Evolutionary conservation across 2,329 filamentous ascomycete genomes (phyloP), one percentile per base, ranked within the genome.

Genomic region (Fusarium mangiferae): DNA sequence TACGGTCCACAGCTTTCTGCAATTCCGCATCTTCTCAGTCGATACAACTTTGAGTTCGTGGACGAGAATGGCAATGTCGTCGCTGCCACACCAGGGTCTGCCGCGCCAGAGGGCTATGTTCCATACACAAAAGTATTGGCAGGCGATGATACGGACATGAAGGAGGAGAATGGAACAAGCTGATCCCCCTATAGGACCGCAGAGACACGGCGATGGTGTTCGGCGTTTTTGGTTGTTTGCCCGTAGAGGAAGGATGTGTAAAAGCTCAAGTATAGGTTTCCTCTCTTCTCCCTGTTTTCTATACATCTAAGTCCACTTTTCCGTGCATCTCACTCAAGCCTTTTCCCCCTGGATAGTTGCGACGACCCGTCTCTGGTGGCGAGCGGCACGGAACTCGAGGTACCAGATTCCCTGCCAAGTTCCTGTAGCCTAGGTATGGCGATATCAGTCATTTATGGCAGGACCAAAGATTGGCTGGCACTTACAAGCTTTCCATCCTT

Each of bases 1-100:
- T 99, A 99, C 81, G 96, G 96, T 0, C 96, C 96, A 9, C 96
- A 99, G 81, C 90, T 99, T 22, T 97, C 95, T 4, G 96, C 96
- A 2, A 98, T 99, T 64, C 96, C 96, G 1, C 96, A 99, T 82
- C 88, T 98, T 9, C 89, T 99, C 17, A 98, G 95, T 73, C 90
- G 95, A 62, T 99, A 98, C 85, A 97, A 98, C 84, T 98, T 98
- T 81, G 95, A 99, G 81, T 98, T 98, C 78, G 93, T 98, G 49
- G 94, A 99, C 81, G 96, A 99, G 84, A 89, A 94, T 55, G 96
- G 95, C 67, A 92, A 97, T 63, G 92, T 97, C 12, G 93, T 96
- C 28, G 94, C 95, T 6, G 88, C 91, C 35, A 98, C 95, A 7
- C 95, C 95, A 0, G 94, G 95, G 11, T 87, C 90, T 6, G 89